These are phyloP conservation scores for Epichloe elymi DNA, from an alignment of 2,329 filamentous ascomycete species.

Conservation along the genomic window DNA sequence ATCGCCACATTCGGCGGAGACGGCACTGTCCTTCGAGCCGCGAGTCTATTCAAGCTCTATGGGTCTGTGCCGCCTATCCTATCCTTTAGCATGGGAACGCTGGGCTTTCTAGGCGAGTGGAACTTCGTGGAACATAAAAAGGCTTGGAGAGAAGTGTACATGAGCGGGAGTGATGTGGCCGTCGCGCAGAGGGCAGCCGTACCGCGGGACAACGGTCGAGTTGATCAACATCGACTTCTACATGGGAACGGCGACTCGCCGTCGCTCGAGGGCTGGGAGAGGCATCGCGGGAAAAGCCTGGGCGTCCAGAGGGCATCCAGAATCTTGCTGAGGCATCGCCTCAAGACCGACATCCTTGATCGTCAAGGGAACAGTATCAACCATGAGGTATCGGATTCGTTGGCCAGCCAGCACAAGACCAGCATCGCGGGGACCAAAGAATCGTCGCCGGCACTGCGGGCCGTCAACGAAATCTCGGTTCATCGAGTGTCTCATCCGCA, in stretches of 20 bases:
- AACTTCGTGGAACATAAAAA: constrained; percentile 87
- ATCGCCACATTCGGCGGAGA: constrained; percentile 87
- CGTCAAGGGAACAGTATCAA: constrained; percentile 49
- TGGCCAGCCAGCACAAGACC: constrained; percentile 32
- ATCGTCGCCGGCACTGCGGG: constrained; percentile 38
- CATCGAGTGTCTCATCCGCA: constrained; percentile 85
- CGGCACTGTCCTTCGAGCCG: constrained; percentile 24
- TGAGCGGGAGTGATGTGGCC: constrained; percentile 49
- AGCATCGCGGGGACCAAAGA: constrained; percentile 24
- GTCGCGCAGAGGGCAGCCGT: constrained; percentile 28
- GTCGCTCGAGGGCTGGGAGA: constrained; percentile 46
- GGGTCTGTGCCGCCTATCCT: constrained; percentile 77
- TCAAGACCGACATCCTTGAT: constrained; percentile 77
- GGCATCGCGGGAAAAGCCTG: constrained; percentile 68
- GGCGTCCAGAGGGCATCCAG: constrained; percentile 61
- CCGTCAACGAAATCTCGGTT: constrained; percentile 91
- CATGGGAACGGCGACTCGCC: not conserved
- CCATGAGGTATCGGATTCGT: constrained; percentile 30
- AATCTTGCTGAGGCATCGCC: constrained; percentile 71
- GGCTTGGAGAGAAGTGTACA: constrained; percentile 85
- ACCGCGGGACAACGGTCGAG: constrained; percentile 16
- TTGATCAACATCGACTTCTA: not conserved
- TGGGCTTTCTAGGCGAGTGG: constrained; percentile 94
- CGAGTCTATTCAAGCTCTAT: constrained; percentile 57
- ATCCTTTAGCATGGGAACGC: constrained; percentile 91